phyloP scores from a whole-genome alignment of 2,329 filamentous ascomycete genomes.

The Sporothrix brunneoviolacea region DNA sequence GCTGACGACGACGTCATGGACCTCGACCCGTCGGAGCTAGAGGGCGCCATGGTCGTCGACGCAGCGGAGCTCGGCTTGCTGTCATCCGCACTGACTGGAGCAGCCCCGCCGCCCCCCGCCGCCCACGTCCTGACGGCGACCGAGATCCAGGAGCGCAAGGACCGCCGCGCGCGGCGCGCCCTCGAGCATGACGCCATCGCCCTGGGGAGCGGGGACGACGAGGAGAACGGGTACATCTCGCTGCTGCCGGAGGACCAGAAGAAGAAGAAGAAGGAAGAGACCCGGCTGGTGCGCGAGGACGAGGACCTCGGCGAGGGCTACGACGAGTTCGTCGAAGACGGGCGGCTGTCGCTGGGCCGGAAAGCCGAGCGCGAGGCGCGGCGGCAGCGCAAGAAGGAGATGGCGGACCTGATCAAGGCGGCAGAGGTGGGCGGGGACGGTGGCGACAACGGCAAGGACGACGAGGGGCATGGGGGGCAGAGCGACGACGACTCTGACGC shows the following conservation, averaged over 20 bases:
- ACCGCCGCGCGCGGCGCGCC: constrained; percentile 74
- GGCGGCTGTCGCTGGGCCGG: constrained; percentile 67
- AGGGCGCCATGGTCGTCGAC: constrained; percentile 59
- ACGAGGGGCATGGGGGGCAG: constrained; percentile 38
- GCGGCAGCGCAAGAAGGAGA: constrained; percentile 62
- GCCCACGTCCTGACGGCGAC: constrained; percentile 57
- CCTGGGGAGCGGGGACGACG: constrained; percentile 49
- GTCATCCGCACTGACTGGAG: neutral
- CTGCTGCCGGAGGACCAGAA: constrained; percentile 23
- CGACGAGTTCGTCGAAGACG: constrained; percentile 84
- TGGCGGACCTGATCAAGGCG: constrained; percentile 74
- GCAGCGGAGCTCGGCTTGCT: constrained; percentile 32
- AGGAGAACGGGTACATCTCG: constrained; percentile 28
- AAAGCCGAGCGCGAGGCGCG: constrained; percentile 70
- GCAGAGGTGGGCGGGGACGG: constrained; percentile 58
- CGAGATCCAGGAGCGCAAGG: constrained; percentile 87
- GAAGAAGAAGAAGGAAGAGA: constrained; percentile 58
- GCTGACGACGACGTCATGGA: constrained; percentile 47
- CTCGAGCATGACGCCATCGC: constrained; percentile 61
- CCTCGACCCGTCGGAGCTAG: constrained; percentile 53
- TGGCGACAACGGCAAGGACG: constrained; percentile 51
- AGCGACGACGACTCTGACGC: constrained; percentile 64
- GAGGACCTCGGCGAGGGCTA: constrained; percentile 92
- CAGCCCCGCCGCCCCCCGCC: constrained; percentile 26
- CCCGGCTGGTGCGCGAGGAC: constrained; percentile 73